Evolutionary conservation across 257 asterid genomes (phyloP), one percentile per base, ranked within the genome.

Genomic region (Plectranthus barbatus): DNA sequence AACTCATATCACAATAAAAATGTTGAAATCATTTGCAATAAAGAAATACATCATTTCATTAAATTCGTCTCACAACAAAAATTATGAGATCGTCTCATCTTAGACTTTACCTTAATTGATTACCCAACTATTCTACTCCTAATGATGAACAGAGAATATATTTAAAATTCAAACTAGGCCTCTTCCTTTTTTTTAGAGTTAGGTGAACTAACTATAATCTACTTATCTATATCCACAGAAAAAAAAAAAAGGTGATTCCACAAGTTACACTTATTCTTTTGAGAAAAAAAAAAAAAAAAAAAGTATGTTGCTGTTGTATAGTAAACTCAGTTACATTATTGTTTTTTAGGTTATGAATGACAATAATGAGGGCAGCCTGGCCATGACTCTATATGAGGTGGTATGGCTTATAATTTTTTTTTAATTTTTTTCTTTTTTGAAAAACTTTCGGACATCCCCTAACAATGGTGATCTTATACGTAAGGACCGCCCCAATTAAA

Each of bases 141-240:
- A 11, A 9, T 20, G 31, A 11, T 37, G 8, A 18, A 56, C 48
- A 56, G n/a, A 36, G 36, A 37, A 34, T 34, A 17, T 2, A 26
- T 26, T 26, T 26, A 26, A 26, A 26, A 58, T 13, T 41, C 41
- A 41, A 41, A 59, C 14, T 58, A 10, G 63, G 62, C 10, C 1
- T 33, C 18, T 57, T 19, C 29, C 4, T 37, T 1, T 26, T 20
- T 2, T 26, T 26, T 26, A 50, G 23, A 0, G 13, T 33, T 59
- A 40, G 65, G 65, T 59, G 65, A 59, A 23, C 52, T 7, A 59
- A 21, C 5, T 59, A 10, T n/a, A 59, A 59, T 24, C 64, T 59
- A 59, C 64, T 23, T 12, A 18, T 55, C 0, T 29, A 5, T 26
- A 5, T 26, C n/a, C n/a, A 26, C 3, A 58, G 18, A 9, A 9